Evolutionary conservation across 164 flowering plant species (phyloP).

Genomic region (Berberis vulgaris): DNA sequence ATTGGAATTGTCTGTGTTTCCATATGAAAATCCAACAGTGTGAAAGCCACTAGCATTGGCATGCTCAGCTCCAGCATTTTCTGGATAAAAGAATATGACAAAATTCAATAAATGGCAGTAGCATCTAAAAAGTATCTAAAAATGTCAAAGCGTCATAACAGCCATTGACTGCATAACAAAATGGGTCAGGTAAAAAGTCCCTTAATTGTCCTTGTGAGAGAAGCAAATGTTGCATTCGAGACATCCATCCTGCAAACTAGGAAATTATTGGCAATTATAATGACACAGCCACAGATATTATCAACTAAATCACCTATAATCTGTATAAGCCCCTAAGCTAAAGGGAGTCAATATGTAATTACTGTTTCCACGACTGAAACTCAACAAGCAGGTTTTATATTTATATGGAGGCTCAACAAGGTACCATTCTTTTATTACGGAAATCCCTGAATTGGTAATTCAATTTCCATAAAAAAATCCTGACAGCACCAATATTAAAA

Average conservation of each 20-base stretch:
- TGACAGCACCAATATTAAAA: too few species aligned
- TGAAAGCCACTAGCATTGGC: slow-evolving; percentile 29
- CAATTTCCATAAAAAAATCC: too few species aligned
- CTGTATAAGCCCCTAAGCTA: too few species aligned
- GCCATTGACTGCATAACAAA: neutral
- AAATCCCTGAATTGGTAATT: too few species aligned
- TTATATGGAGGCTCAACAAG: too few species aligned
- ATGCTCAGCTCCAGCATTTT: slow-evolving; percentile 23
- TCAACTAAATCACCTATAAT: too few species aligned
- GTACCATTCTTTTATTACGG: too few species aligned
- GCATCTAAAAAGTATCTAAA: neutral
- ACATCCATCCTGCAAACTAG: slow-evolving; percentile 51
- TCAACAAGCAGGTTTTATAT: too few species aligned
- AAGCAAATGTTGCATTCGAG: slow-evolving; percentile 41
- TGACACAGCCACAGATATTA: too few species aligned
- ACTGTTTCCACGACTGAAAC: too few species aligned
- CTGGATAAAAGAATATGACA: slow-evolving; percentile 22
- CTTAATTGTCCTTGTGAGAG: slow-evolving; percentile 51
- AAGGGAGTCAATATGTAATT: too few species aligned
- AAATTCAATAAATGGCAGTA: neutral
- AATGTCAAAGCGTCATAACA: neutral
- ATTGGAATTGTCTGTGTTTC: slow-evolving; percentile 31
- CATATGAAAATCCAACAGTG: slow-evolving; percentile 76
- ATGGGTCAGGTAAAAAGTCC: slow-evolving; percentile 18
- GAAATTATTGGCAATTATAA: slow-evolving; percentile 16